Evolutionary conservation across 1,139 yeast genomes (phyloP).

Genomic region (Geotrichum bryndzae): DNA sequence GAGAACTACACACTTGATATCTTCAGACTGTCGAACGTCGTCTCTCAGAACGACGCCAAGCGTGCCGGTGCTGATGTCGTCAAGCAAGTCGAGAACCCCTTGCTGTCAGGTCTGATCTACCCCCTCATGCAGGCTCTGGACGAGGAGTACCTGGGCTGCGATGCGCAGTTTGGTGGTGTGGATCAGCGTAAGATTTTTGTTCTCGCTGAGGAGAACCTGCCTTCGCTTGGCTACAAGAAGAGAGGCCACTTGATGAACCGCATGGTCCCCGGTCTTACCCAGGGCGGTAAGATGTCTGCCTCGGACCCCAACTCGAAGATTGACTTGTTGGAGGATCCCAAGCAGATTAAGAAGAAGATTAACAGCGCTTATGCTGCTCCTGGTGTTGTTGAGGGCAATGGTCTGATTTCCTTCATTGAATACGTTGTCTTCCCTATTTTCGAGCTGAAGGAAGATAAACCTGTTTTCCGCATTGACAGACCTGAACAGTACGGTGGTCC

Average conservation of each 20-base stretch:
- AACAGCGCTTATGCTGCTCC: constrained; percentile 93
- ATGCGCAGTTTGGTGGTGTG: constrained; percentile 97
- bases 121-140: constrained; percentile 99
- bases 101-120: constrained; percentile 87
- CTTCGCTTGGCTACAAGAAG: constrained; percentile 83
- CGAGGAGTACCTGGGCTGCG: constrained; percentile 83
- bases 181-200: constrained; percentile 98
- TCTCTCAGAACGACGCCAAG: constrained; percentile 91
- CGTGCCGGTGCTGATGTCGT: constrained; percentile 99
- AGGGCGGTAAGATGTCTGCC: constrained; percentile 98
- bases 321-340: constrained; percentile 85
- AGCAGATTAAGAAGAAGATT: constrained; percentile 81
- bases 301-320: constrained; percentile 97
- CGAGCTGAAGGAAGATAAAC: constrained; percentile 50
- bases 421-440: constrained; percentile 81
- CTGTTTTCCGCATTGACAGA: constrained; percentile 72
- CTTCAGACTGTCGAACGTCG: constrained; percentile 73
- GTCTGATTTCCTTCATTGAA: constrained; percentile 79
- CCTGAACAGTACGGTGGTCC: constrained; percentile 98
- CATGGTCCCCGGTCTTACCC: constrained; percentile 96
- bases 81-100: constrained; percentile 91
- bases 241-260: constrained; percentile 98
- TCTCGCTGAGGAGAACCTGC: constrained; percentile 91
- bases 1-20: constrained; percentile 81
- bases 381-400: constrained; percentile 87